A percentile compares a stretch with the other conserved stretches of the same genome.
Evolutionary conservation across 192 early-diverging fungal genomes (phyloP).

Genomic region (Allomyces macrogynus): DNA sequence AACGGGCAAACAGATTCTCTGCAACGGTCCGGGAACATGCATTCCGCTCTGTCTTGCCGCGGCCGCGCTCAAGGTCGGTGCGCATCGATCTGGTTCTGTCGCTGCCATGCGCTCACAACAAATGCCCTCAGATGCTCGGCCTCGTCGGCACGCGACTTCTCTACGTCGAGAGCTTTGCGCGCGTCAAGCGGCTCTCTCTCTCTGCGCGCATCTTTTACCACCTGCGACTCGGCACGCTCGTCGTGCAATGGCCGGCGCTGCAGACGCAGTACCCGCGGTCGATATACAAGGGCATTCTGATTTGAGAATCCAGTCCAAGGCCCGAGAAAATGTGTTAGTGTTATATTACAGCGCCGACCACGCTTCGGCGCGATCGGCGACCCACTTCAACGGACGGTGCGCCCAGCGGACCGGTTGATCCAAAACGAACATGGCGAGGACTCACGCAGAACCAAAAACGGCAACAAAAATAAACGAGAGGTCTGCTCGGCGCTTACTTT

Average conservation of each 20-base stretch:
- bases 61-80: constrained; percentile 32
- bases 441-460: too few relatives aligned
- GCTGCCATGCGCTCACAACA: background rate
- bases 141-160: constrained; percentile 37
- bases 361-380: background rate
- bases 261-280: constrained; percentile 28
- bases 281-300: constrained; percentile 38
- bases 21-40: constrained; percentile 82
- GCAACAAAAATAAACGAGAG: too few relatives aligned
- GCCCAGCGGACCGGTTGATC: too few relatives aligned
- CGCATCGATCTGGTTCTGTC: constrained; percentile 1
- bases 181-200: constrained; percentile 67
- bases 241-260: constrained; percentile 78
- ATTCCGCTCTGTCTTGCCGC: constrained; percentile 44
- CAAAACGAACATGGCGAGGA: too few relatives aligned
- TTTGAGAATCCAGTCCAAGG: constrained; percentile 16
- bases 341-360: background rate
- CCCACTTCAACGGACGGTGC: too few relatives aligned
- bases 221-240: constrained; percentile 50
- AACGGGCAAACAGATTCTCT: constrained; percentile 31
- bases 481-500: background rate
- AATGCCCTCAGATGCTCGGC: constrained; percentile 17
- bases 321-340: constrained; percentile 2
- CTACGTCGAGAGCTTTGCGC: constrained; percentile 83
- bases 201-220: constrained; percentile 62